Base-by-base conservation (phyloP, 768 basidiomycete genomes). In the button mushroom (Agaricus bisporus) region DNA sequence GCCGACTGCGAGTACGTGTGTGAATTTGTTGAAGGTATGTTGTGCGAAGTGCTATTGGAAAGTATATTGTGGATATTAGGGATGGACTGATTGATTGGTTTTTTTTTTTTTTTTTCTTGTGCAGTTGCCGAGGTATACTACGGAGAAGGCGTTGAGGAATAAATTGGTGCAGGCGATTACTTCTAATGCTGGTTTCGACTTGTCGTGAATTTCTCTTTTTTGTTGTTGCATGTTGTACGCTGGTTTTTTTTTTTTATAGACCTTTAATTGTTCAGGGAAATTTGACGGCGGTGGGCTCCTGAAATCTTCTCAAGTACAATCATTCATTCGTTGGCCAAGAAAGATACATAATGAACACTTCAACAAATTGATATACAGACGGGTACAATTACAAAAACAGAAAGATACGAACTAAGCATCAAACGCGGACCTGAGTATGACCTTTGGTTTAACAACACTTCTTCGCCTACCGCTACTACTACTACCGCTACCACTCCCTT, bases 181-280 rank as follows among this genome's bases (percentile, higher is more conserved):
- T 41, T 83, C 91, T 0, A 86, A 85, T 39, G 91, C 93, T 4
- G 95, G 95, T 1, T 98, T 98, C 58, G 95, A 98, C 70, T 73
- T 98, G 47, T 97, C 94, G 9, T 97, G 65, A 57, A 14, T 53
- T 55, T 11, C n/a, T 45, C 35, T 4, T 20, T 17, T 49, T 43
- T 11, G 14, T 51, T 43, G 41, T 20, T 17, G 15, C 9, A 18
- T 41, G 14, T 44, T 32, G 32, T 45, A 14, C 14, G 36, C 15
- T 45, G 12, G 1, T 12, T 39, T 39, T 7, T 39, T 39, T 4
- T 25, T 15, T 25, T 25, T 25, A 15, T 28, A 25, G 14, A 25
- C 22, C 3, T 22, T 12, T 45, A 7, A 32, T 32, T 22, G 22
- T 22, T 22, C 22, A 22, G 22, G 2, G 4, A 22, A 22, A 2